Conservation (phyloP, 768 basidiomycete genomes). For the Boletus sensibilis region DNA sequence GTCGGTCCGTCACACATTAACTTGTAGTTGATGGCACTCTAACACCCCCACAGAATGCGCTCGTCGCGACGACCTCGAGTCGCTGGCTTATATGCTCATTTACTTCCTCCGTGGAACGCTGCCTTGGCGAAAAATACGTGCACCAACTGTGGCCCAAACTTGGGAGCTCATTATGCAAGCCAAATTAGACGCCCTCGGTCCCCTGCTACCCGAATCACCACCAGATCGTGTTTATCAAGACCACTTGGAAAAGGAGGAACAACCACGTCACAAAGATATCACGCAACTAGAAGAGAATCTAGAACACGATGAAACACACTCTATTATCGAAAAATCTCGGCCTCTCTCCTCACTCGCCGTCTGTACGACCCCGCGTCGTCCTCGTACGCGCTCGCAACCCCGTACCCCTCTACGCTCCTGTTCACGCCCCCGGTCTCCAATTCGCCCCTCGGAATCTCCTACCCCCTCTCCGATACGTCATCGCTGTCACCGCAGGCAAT, state of each 20-base stretch:
- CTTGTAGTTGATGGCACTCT: neutral
- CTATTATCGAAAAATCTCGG: constrained; percentile 18
- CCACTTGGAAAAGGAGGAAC: constrained; percentile 1
- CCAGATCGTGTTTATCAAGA: constrained; percentile 15
- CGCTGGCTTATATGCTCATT: constrained; percentile 78
- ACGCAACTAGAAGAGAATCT: constrained; percentile 6
- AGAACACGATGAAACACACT: constrained; percentile 11
- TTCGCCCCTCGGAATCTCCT: neutral
- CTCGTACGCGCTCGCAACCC: constrained; percentile 17
- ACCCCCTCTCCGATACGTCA: constrained; percentile 23
- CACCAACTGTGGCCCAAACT: constrained; percentile 60
- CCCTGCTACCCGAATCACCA: constrained; percentile 16
- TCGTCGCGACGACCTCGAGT: constrained; percentile 77
- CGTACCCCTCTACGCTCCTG: constrained; percentile 17
- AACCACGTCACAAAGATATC: constrained; percentile 1
- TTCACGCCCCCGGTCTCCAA: constrained; percentile 11
- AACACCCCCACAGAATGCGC: constrained; percentile 53
- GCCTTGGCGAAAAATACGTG: constrained; percentile 76
- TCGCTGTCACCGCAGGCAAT: constrained; percentile 18
- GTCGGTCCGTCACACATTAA: constrained; percentile 47
- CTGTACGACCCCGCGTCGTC: constrained; percentile 10
- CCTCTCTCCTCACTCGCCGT: constrained; percentile 6
- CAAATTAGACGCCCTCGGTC: constrained; percentile 57
- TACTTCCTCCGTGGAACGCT: constrained; percentile 77
- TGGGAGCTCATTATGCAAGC: constrained; percentile 78